phyloP scores from a whole-genome alignment of 1,284 basidiomycete genomes.

The Wallemia mellicola region DNA sequence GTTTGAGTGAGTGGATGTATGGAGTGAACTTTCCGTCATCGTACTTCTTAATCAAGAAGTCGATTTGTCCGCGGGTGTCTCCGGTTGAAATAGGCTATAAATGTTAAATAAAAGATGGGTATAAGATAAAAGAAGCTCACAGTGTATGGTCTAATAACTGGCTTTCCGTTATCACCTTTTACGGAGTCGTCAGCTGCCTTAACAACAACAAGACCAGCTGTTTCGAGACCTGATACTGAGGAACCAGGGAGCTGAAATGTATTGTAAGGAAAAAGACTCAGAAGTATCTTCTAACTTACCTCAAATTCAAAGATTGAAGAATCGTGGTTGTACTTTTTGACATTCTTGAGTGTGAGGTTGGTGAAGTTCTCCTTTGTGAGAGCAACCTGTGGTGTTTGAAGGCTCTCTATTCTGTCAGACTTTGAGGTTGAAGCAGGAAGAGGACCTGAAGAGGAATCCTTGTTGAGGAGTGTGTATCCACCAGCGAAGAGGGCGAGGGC shows the following conservation, averaged over 20 bases:
- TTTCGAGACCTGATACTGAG: slow-evolving; percentile 35
- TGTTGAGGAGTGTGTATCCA: background rate
- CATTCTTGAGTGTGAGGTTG: slow-evolving; percentile 50
- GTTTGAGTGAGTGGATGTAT: slow-evolving; percentile 35
- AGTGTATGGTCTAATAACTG: slow-evolving; percentile 35
- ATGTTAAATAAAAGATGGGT: slow-evolving; percentile 15
- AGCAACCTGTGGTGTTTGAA: background rate
- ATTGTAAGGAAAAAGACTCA: slow-evolving; percentile 1
- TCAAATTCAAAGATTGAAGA: slow-evolving; percentile 27
- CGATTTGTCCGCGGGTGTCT: slow-evolving; percentile 39
- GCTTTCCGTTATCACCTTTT: slow-evolving; percentile 49
- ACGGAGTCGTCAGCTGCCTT: slow-evolving; percentile 19
- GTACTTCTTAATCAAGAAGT: slow-evolving; percentile 55
- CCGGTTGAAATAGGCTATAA: slow-evolving; percentile 50
- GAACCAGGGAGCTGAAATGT: slow-evolving; percentile 33
- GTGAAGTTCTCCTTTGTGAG: slow-evolving; percentile 25
- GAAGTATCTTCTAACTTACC: background rate
- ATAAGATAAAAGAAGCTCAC: slow-evolving; percentile 6
- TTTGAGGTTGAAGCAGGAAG: background rate
- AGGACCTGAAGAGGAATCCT: background rate
- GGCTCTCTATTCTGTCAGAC: background rate
- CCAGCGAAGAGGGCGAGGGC: background rate
- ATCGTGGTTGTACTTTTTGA: slow-evolving; percentile 80
- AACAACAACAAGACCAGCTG: slow-evolving; percentile 25
- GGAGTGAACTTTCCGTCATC: slow-evolving; percentile 41